These are phyloP conservation scores for Lasiodiplodia sp. DNA, from an alignment of 2,329 filamentous ascomycete species.

Conservation along the genomic window DNA sequence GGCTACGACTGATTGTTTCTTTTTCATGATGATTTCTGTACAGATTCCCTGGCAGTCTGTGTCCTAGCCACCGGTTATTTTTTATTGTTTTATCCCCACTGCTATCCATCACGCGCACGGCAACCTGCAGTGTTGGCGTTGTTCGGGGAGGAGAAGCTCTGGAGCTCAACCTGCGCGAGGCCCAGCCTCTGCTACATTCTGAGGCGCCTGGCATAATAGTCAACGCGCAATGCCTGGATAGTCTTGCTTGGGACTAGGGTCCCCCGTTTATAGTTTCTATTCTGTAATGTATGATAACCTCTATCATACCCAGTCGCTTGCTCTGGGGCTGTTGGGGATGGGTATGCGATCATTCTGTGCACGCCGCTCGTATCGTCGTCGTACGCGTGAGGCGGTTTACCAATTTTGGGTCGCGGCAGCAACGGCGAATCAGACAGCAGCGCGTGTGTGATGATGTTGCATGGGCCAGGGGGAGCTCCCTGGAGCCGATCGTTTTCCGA, in stretches of 20 bases:
- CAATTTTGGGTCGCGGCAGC: slow-evolving; percentile 7
- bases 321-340: slow-evolving; percentile 37
- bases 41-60: slow-evolving; percentile 30
- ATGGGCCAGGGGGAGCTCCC: slow-evolving; percentile 19
- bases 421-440: slow-evolving; percentile 14
- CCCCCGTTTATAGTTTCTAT: slow-evolving; percentile 51
- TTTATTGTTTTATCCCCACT: slow-evolving; percentile 26
- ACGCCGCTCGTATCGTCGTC: slow-evolving; percentile 22
- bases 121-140: slow-evolving; percentile 28
- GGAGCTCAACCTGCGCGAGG: slow-evolving; percentile 21
- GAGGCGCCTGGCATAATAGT: slow-evolving; percentile 39
- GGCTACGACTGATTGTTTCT: slow-evolving; percentile 30
- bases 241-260: slow-evolving; percentile 41
- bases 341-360: slow-evolving; percentile 42
- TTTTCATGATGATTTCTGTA: slow-evolving; percentile 30
- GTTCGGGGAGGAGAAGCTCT: slow-evolving; percentile 27
- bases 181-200: slow-evolving; percentile 42
- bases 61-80: slow-evolving; percentile 19
- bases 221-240: slow-evolving; percentile 27
- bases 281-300: slow-evolving; percentile 50
- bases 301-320: slow-evolving; percentile 25
- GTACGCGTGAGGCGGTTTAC: slow-evolving; percentile 17
- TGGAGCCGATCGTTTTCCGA: slow-evolving; percentile 22
- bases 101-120: slow-evolving; percentile 28
- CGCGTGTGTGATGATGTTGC: slow-evolving; percentile 1